Conservation (phyloP, 2,329 filamentous ascomycete species). For the Penicillium sp. region DNA sequence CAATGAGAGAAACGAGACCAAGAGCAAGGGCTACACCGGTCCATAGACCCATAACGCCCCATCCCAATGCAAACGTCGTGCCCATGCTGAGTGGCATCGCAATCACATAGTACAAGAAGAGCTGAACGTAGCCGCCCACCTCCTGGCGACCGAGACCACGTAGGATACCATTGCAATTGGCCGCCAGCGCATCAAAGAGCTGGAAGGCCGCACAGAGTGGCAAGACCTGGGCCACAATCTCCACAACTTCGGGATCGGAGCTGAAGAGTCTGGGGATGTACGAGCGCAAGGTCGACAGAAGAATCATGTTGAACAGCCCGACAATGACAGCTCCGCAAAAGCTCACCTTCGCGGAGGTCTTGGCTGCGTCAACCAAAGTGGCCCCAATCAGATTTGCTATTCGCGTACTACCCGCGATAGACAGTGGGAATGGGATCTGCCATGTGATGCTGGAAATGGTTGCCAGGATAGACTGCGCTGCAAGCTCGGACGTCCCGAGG, state of each 20-base stretch:
- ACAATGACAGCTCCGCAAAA: conserved; percentile 68
- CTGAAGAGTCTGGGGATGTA: conserved; percentile 79
- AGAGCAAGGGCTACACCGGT: conserved; percentile 74
- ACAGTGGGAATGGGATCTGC: conserved; percentile 89
- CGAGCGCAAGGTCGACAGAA: conserved; percentile 69
- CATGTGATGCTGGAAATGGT: conserved; percentile 80
- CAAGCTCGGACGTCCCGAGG: conserved; percentile 76
- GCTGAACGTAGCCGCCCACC: conserved; percentile 84
- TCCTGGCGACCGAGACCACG: conserved; percentile 86
- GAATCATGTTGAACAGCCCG: conserved; percentile 74
- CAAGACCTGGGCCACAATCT: conserved; percentile 68
- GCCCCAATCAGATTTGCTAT: conserved; percentile 92
- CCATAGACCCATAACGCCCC: conserved; percentile 83
- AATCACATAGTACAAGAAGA: conserved; percentile 83
- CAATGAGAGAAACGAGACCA: conserved; percentile 56
- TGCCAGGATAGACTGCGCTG: conserved; percentile 82
- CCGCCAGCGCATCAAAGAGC: conserved; percentile 78
- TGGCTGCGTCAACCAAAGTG: conserved; percentile 76
- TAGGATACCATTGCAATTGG: conserved; percentile 80
- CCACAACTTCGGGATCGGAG: conserved; percentile 69
- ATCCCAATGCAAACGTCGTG: conserved; percentile 73
- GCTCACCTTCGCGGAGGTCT: conserved; percentile 75
- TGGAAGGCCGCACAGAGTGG: conserved; percentile 87
- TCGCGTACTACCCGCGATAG: conserved; percentile 83
- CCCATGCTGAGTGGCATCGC: conserved; percentile 82